Evolutionary conservation across 768 basidiomycete genomes (phyloP).

Genomic region (Termitomyces sp.): DNA sequence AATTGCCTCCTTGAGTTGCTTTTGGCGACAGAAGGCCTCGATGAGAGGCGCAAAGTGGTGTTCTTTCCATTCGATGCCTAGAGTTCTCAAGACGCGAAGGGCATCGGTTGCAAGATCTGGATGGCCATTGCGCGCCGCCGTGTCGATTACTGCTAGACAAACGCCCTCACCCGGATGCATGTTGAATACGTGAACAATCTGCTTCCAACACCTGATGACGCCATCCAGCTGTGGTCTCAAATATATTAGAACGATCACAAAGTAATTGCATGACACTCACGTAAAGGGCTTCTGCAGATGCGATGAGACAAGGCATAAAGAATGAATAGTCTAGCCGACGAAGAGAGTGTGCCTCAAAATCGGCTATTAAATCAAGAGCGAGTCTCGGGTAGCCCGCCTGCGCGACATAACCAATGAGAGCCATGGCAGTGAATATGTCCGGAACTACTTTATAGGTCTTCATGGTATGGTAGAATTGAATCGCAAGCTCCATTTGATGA

Average conservation of each 20-base stretch:
- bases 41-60: conserved; percentile 75
- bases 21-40: conserved; percentile 60
- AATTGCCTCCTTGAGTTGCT: conserved; percentile 59
- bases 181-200: conserved; percentile 42
- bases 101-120: conserved; percentile 65
- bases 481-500: conserved; percentile 58
- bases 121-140: conserved; percentile 68
- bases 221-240: conserved; percentile 52
- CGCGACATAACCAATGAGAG: conserved; percentile 49
- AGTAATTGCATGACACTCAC: conserved; percentile 36
- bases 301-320: conserved; percentile 64
- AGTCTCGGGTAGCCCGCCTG: conserved; percentile 51
- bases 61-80: conserved; percentile 50
- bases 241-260: conserved; percentile 1
- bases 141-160: conserved; percentile 61
- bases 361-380: conserved; percentile 62
- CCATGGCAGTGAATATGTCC: conserved; percentile 40
- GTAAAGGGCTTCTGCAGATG: conserved; percentile 60
- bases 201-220: conserved; percentile 55
- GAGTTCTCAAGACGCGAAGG: conserved; percentile 45
- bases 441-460: conserved; percentile 43
- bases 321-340: conserved; percentile 44
- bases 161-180: conserved; percentile 71
- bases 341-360: conserved; percentile 51
- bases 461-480: conserved; percentile 61